Evolutionary conservation across 2,329 filamentous ascomycete species (phyloP), one percentile per base, ranked within the genome.

Genomic region (Dactylellina sp.): DNA sequence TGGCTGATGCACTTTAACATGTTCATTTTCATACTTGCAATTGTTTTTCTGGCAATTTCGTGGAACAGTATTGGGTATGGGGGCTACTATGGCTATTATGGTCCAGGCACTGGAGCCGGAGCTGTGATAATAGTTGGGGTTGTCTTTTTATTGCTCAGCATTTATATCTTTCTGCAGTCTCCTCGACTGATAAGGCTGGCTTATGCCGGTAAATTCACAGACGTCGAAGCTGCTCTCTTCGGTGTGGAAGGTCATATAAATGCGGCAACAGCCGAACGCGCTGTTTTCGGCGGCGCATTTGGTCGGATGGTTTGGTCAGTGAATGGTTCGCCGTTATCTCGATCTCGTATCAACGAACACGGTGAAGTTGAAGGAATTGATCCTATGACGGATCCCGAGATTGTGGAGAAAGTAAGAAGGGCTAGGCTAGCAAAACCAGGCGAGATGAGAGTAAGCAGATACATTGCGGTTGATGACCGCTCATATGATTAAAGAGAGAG

Each of bases 221-320:
- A 78, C 7, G 78, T 79, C 0, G 79, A 80, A 47, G 77, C 79
- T 0, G 76, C 79, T 18, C 77, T 81, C 46, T 81, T 81, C 62
- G 79, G 80, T 7, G 78, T 81, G 55, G 80, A 81, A 64, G 80
- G 80, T 1, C 76, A 80, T 50, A 72, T 81, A 42, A 79, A 80
- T 25, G 75, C 77, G 1, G 75, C 77, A 1, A 79, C 79, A 1
- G 78, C 79, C 18, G 79, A 80, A 57, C 60, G 78, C 12, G 68
- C 77, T 44, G 77, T 81, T 28, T 80, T 81, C 49, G 80, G 79
- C 2, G 77, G 77, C 22, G 76, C 76, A 71, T 79, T 80, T 65
- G 77, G 76, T 25, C 78, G 79, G 1, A 77, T 80, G 63, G 65
- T 75, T 1, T 80, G 79, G 79, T 79, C 71, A 18, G 76, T 78